Conservation (phyloP, 306 rosid genomes). For the Pterocarpus macrocarpus region DNA sequence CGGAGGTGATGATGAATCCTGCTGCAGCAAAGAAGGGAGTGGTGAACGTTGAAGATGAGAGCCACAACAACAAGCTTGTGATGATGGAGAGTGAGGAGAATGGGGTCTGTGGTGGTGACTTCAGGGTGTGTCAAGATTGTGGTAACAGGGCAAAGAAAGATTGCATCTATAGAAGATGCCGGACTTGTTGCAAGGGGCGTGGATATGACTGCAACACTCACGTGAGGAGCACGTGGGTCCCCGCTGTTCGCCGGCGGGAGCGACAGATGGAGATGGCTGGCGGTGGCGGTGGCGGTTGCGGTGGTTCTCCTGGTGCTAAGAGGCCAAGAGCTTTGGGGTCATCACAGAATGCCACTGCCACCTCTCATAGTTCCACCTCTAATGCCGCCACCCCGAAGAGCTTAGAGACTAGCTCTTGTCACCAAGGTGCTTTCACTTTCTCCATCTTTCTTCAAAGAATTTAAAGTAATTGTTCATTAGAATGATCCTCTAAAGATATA, state of each 20-base stretch:
- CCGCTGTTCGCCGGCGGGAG: slow-evolving; percentile 73
- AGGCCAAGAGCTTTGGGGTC: slow-evolving; percentile 60
- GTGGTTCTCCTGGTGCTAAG: slow-evolving; percentile 63
- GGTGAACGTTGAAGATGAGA: slow-evolving; percentile 13
- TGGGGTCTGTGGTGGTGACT: slow-evolving; percentile 53
- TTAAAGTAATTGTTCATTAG: too few relatives aligned
- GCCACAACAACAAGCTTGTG: not conserved
- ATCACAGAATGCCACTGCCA: slow-evolving; percentile 52
- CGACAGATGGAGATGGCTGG: slow-evolving; percentile 47
- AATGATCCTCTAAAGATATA: too few relatives aligned
- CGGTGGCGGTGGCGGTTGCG: slow-evolving; percentile 40
- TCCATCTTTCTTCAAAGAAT: not conserved
- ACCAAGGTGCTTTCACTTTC: slow-evolving; percentile 59
- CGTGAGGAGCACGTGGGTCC: slow-evolving; percentile 89
- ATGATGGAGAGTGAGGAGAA: slow-evolving; percentile 47
- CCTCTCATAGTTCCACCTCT: slow-evolving; percentile 70
- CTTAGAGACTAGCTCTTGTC: slow-evolving; percentile 55
- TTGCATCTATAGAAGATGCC: slow-evolving; percentile 70
- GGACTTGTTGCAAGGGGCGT: slow-evolving; percentile 86
- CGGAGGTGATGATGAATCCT: slow-evolving; percentile 44
- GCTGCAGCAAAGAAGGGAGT: slow-evolving; percentile 31
- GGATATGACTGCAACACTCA: slow-evolving; percentile 76
- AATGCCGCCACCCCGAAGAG: slow-evolving; percentile 62
- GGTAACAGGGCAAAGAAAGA: slow-evolving; percentile 88
- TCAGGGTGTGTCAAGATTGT: slow-evolving; percentile 74